phyloP scores from a whole-genome alignment of 164 flowering plant species.

The Magnolia officinalis region DNA sequence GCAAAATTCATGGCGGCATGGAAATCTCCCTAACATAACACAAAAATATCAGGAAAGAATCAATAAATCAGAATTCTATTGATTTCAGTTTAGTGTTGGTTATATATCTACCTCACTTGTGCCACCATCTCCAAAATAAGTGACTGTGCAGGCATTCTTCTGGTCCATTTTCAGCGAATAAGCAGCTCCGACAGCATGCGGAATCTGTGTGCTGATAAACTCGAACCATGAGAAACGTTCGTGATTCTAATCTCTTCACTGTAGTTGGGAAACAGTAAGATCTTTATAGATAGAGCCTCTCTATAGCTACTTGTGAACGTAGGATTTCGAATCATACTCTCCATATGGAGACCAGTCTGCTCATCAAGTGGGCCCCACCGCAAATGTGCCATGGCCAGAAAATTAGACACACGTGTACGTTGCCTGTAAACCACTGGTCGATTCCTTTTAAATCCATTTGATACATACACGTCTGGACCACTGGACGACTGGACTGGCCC shows the following conservation, averaged over 20 bases:
- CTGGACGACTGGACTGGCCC: too few species aligned
- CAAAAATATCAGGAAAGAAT: conserved; percentile 18
- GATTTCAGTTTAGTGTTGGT: neutral
- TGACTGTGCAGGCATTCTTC: conserved; percentile 74
- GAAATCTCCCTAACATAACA: conserved; percentile 79
- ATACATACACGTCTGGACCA: too few species aligned
- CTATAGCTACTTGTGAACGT: too few species aligned
- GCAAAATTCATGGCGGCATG: conserved; percentile 95
- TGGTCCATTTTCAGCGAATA: conserved; percentile 94
- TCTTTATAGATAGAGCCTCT: too few species aligned
- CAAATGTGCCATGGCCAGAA: too few species aligned
- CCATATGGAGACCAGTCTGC: too few species aligned
- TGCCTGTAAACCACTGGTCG: too few species aligned
- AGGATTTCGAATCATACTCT: too few species aligned
- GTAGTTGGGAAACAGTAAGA: neutral
- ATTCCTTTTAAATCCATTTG: too few species aligned
- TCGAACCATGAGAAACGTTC: neutral
- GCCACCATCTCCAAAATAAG: conserved; percentile 92
- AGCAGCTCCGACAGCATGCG: conserved; percentile 96
- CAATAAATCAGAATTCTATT: neutral
- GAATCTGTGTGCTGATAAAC: conserved; percentile 70
- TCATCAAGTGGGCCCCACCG: too few species aligned
- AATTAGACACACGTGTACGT: too few species aligned
- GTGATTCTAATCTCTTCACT: neutral
- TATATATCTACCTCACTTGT: conserved; percentile 73